Base-by-base conservation (phyloP, 179 eudicot genomes). In the Gypsophila paniculata region DNA sequence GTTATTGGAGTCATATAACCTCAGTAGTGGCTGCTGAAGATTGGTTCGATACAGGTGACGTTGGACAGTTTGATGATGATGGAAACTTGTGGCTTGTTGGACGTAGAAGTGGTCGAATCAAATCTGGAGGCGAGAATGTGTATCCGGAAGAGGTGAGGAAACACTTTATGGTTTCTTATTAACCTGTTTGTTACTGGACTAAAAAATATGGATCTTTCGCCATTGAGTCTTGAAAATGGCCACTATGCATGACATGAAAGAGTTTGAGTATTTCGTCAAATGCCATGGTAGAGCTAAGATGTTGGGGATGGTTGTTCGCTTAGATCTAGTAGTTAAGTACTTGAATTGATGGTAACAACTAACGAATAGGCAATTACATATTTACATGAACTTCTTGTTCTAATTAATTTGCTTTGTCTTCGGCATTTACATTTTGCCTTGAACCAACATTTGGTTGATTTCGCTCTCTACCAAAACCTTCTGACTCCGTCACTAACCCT, bases 11-110 rank as follows among this genome's bases (percentile, higher is more conserved):
- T 44, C 83, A 83, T 59, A 51, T 36, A 59, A 73, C 71, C 36
- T 23, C 74, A 52, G 23, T 68, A 38, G 68, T 46, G 72, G 55
- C 75, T 13, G 44, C 54, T 51, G 92, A 78, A 79, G 82, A 86
- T 52, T 94, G 99, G 99, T 80, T 88, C 42, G 97, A 89, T 80
- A 89, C 99, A 0, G 96, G 99, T 75, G 99, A 94, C 68, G 82
- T 92, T 19, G 99, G 99, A 22, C 76, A 70, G 21, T 78, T 91
- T 34, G 99, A 94, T 74, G 81, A 72, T 29, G 52, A 23, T 55
- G 97, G 97, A 58, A 87, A 91, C 60, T 36, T 94, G 34, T 94
- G 97, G 96, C 94, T 94, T 54, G 74, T 89, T 70, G 99, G 99
- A 46, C 96, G 99, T 29, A 68, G 69, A 8, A 91, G 87, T 75